Evolutionary conservation across 306 rosid species (phyloP).

Genomic region (Clitoria ternatea): DNA sequence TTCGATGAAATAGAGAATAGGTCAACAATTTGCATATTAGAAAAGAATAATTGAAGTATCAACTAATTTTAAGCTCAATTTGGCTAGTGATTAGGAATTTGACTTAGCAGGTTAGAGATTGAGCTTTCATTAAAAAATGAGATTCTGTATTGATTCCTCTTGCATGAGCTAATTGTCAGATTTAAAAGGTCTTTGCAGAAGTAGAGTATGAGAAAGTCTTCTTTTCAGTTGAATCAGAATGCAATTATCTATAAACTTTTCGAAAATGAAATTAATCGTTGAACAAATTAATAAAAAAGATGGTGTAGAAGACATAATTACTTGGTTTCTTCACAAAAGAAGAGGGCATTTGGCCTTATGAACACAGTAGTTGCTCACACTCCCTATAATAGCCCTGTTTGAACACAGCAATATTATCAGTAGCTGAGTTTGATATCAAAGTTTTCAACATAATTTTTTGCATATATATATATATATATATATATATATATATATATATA

Average conservation of each 20-base stretch:
- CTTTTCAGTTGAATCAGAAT: not conserved
- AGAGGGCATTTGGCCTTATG: slow-evolving; percentile 53
- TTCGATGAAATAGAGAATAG: not conserved
- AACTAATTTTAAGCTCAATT: not conserved
- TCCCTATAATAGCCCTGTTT: slow-evolving; percentile 46
- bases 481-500: no score
- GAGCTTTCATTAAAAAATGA: not conserved
- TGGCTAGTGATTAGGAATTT: not conserved
- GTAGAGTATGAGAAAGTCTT: not conserved
- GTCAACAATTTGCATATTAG: not conserved
- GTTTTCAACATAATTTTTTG: no score
- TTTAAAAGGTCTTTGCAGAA: not conserved
- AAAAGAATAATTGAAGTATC: not conserved
- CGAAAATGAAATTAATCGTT: not conserved
- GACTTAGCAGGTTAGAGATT: not conserved
- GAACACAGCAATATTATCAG: not conserved
- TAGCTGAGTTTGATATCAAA: not conserved
- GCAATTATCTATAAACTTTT: not conserved
- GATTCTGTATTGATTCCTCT: not conserved
- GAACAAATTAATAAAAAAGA: not conserved
- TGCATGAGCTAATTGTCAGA: not conserved
- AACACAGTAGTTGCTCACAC: slow-evolving; percentile 55
- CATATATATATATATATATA: no score
- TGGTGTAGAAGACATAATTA: not conserved
- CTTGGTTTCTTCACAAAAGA: slow-evolving; percentile 49